Conservation (phyloP, 2,329 filamentous ascomycete species). For the Sphaerostilbella broomeana region DNA sequence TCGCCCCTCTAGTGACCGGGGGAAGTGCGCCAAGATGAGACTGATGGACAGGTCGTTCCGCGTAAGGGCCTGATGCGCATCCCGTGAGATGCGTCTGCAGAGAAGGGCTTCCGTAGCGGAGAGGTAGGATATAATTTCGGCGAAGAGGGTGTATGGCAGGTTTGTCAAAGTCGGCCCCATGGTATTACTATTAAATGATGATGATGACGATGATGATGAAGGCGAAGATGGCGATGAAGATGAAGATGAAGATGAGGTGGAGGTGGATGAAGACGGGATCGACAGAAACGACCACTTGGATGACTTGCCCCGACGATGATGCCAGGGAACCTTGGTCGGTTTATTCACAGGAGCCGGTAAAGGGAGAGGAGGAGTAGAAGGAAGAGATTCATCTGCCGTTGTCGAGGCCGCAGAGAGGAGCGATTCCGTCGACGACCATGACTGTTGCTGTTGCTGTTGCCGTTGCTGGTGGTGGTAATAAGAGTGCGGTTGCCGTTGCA, state of each 20-base stretch:
- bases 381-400: too few relatives aligned
- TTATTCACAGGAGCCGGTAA: too few relatives aligned
- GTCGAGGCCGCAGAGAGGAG: too few relatives aligned
- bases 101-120: conserved; percentile 43
- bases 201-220: neutral
- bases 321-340: too few relatives aligned
- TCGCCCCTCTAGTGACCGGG: conserved; percentile 47
- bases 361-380: too few relatives aligned
- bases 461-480: too few relatives aligned
- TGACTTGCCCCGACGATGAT: too few relatives aligned
- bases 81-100: conserved; percentile 45
- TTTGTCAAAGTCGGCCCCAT: conserved; percentile 31
- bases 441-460: too few relatives aligned
- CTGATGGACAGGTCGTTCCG: conserved; percentile 39
- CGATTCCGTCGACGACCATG: too few relatives aligned
- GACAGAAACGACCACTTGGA: too few relatives aligned
- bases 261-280: neutral
- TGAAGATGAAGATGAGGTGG: neutral
- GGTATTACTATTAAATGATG: neutral
- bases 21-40: conserved; percentile 46
- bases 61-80: conserved; percentile 44
- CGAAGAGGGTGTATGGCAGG: conserved; percentile 53
- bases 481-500: too few relatives aligned
- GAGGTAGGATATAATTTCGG: conserved; percentile 45
- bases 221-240: neutral